These are phyloP conservation scores for Liquidambar formosana DNA, from an alignment of 164 flowering plant species.

Conservation along the genomic window DNA sequence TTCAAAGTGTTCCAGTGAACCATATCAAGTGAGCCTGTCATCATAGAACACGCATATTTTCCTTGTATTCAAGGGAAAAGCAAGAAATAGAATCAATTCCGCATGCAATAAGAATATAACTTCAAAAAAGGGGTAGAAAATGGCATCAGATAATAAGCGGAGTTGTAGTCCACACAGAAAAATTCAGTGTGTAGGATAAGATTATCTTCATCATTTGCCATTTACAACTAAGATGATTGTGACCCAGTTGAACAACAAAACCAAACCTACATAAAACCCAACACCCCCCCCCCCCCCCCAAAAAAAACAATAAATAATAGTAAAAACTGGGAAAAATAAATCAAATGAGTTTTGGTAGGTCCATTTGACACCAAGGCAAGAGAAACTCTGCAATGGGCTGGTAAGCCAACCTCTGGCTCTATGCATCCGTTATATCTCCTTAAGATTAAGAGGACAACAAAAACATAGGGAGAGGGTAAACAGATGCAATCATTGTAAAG, in stretches of 20 bases:
- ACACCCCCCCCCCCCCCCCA: too few relatives aligned
- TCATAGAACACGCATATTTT: too few relatives aligned
- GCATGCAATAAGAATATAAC: not conserved
- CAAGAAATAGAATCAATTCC: too few relatives aligned
- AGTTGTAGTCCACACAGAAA: slow-evolving; percentile 26
- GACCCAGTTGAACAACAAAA: not conserved
- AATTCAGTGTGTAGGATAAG: slow-evolving; percentile 40
- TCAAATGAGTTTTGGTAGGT: slow-evolving; percentile 32
- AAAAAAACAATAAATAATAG: not conserved
- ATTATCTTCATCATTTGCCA: slow-evolving; percentile 34
- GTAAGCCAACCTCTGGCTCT: slow-evolving; percentile 59
- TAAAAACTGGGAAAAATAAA: not conserved
- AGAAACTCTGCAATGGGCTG: slow-evolving; percentile 50
- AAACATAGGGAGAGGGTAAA: slow-evolving; percentile 52
- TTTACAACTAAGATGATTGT: not conserved
- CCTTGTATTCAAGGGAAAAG: too few relatives aligned
- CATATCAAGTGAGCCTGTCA: too few relatives aligned
- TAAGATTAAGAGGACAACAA: not conserved
- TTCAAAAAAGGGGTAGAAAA: not conserved
- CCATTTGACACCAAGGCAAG: slow-evolving; percentile 71
- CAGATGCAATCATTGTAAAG: slow-evolving; percentile 32
- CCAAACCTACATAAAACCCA: not conserved
- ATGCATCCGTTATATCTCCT: slow-evolving; percentile 62
- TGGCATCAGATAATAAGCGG: slow-evolving; percentile 35
- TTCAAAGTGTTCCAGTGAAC: too few relatives aligned